Evolutionary conservation across 148 eudicot species (phyloP), one percentile per base, ranked within the genome.

Genomic region (Amaranthus hypochondriacus): DNA sequence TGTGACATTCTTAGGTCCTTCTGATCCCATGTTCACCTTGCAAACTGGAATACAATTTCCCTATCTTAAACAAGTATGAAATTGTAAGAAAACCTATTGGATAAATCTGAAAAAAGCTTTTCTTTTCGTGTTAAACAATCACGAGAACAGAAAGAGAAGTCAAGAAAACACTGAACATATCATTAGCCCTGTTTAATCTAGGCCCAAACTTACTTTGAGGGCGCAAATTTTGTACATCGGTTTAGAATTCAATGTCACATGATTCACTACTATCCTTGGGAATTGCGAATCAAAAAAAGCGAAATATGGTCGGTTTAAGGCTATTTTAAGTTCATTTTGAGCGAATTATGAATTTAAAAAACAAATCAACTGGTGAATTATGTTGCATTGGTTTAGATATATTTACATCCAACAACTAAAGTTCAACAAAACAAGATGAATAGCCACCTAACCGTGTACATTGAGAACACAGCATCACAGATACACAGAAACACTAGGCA

Each of bases 1-100:
- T 62, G 82, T 87, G 50, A 90, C 83, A 60, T 12, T 44, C 75
- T 80, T 85, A 52, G 89, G 83, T 70, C 89, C 92, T 76, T 88
- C 92, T 50, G 96, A 90, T 73, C 96, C 96, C 96, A 90, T 90
- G 48, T 76, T 72, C 44, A 76, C 56, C 67, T 72, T 56, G 43
- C 3, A 50, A 14, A 68, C 72, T 74, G 68, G 42, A 3, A 73
- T 60, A 59, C 76, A 81, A 70, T 79, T 84, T 68, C 82, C 80
- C 55, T 73, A 81, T 66, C 66, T 73, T 48, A 43, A 79, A 47
- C n/a, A 61, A 68, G 42, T 10, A 7, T 49, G 59, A 67, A n/a
- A 21, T 60, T 18, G 7, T 48, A 56, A 28, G 56, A 73, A 21
- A 64, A 56, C 73, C 77, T 78, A 68, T n/a, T n/a, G 15, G 50